Conservation (phyloP, 176 grass and related monocot genomes). For the Oryza nivara region DNA sequence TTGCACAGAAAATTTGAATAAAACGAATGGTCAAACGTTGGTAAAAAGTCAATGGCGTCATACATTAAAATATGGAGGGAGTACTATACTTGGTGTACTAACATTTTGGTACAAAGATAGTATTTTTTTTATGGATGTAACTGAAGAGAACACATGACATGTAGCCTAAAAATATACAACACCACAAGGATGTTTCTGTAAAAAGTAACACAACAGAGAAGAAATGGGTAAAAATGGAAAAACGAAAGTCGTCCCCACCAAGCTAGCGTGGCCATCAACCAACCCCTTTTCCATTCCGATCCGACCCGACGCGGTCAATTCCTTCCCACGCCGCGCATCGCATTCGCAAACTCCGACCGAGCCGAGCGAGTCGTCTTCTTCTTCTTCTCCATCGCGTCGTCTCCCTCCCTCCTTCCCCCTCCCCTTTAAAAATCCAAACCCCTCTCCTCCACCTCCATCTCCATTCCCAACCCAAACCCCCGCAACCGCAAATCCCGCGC, state of each 20-base stretch:
- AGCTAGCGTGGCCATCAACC: background rate
- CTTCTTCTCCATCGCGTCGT: background rate
- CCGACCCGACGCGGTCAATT: constrained; percentile 26
- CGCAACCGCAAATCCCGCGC: background rate
- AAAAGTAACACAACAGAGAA: too few species aligned
- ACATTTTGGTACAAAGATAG: too few species aligned
- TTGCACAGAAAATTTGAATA: too few species aligned
- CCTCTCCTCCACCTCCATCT: background rate
- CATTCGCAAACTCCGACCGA: background rate
- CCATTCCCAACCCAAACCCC: background rate
- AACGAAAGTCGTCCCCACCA: background rate
- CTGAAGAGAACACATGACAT: too few species aligned
- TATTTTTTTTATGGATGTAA: too few species aligned
- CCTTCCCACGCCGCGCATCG: background rate
- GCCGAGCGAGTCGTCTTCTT: background rate
- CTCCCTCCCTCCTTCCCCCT: background rate
- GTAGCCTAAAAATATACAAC: background rate
- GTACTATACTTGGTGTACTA: too few species aligned
- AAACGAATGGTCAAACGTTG: too few species aligned
- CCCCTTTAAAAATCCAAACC: constrained; percentile 43
- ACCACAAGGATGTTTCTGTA: background rate
- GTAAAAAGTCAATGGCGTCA: too few species aligned
- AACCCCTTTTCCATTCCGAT: background rate
- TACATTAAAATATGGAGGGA: too few species aligned
- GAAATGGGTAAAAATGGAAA: background rate